Evolutionary conservation across 2,329 filamentous ascomycete species (phyloP).

Genomic region (Calonectria naviculata): DNA sequence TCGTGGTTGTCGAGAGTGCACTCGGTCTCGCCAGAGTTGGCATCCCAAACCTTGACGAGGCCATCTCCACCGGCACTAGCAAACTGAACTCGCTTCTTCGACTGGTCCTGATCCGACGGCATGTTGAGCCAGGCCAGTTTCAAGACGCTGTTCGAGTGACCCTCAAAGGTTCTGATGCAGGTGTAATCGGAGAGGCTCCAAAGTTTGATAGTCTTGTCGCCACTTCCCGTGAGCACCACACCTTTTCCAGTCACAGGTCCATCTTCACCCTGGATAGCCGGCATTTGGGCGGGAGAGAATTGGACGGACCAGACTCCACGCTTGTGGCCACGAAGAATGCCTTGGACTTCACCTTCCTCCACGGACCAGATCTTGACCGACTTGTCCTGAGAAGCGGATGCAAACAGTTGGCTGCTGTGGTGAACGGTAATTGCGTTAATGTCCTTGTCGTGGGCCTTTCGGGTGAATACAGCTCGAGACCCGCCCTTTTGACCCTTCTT

Average conservation of each 20-base stretch:
- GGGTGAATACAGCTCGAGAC: constrained; percentile 80
- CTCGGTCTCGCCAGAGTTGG: constrained; percentile 83
- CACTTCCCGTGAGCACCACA: constrained; percentile 88
- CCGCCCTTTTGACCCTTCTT: constrained; percentile 60
- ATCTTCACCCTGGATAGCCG: constrained; percentile 77
- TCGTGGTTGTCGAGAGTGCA: constrained; percentile 97
- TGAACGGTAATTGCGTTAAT: constrained; percentile 95
- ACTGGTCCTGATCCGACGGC: constrained; percentile 59
- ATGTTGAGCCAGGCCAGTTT: constrained; percentile 89
- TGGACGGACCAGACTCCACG: constrained; percentile 96
- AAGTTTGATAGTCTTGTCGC: constrained; percentile 95
- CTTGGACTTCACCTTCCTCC: constrained; percentile 89
- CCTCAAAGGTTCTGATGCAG: constrained; percentile 93
- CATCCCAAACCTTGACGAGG: constrained; percentile 96
- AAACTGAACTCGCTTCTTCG: constrained; percentile 74
- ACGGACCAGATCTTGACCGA: constrained; percentile 97
- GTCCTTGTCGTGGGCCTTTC: constrained; percentile 98
- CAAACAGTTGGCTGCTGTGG: constrained; percentile 81
- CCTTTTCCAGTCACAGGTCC: constrained; percentile 82
- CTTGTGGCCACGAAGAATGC: constrained; percentile 91
- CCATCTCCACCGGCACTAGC: constrained; percentile 94
- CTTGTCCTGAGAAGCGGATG: constrained; percentile 95
- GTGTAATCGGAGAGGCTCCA: constrained; percentile 95
- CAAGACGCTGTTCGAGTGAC: constrained; percentile 93
- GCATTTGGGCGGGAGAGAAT: constrained; percentile 85